These are phyloP conservation scores for Sphaerobolus stellatus DNA, from an alignment of 1,284 basidiomycete genomes.

Conservation along the genomic window DNA sequence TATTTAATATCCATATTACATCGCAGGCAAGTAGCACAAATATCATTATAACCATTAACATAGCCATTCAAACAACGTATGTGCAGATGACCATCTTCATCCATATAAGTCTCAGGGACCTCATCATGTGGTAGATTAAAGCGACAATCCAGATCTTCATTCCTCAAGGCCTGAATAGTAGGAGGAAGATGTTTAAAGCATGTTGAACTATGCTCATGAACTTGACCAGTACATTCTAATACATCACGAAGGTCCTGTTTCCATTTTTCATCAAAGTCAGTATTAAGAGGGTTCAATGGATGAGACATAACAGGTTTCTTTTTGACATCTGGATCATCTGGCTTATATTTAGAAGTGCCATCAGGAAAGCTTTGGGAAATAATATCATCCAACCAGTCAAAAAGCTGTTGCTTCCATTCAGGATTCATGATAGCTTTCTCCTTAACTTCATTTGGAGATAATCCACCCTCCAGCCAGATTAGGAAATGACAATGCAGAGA, in stretches of 20 bases:
- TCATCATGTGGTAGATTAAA: conserved; percentile 29
- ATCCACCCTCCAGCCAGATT: conserved; percentile 39
- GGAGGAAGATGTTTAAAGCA: conserved; percentile 37
- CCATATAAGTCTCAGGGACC: conserved; percentile 19
- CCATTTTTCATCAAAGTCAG: not conserved
- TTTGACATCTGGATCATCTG: not conserved
- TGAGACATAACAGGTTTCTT: conserved; percentile 27
- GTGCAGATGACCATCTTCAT: conserved; percentile 33
- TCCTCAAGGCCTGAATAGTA: not conserved
- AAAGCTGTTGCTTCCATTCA: conserved; percentile 22
- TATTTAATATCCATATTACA: conserved; percentile 47
- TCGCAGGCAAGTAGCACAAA: conserved; percentile 31
- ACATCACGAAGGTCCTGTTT: conserved; percentile 27
- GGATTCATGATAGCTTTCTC: conserved; percentile 20
- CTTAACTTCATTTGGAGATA: conserved; percentile 38
- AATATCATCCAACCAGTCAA: conserved; percentile 31
- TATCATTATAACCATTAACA: conserved; percentile 41
- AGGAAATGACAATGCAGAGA: conserved; percentile 45
- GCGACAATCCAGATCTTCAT: conserved; percentile 24
- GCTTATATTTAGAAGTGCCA: not conserved
- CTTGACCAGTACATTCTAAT: conserved; percentile 24
- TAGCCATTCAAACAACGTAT: conserved; percentile 32
- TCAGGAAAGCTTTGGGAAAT: conserved; percentile 21
- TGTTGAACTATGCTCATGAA: conserved; percentile 31
- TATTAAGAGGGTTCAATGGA: not conserved